Evolutionary conservation across 257 asterid species (phyloP).

Genomic region (Nicotiana benthamiana): DNA sequence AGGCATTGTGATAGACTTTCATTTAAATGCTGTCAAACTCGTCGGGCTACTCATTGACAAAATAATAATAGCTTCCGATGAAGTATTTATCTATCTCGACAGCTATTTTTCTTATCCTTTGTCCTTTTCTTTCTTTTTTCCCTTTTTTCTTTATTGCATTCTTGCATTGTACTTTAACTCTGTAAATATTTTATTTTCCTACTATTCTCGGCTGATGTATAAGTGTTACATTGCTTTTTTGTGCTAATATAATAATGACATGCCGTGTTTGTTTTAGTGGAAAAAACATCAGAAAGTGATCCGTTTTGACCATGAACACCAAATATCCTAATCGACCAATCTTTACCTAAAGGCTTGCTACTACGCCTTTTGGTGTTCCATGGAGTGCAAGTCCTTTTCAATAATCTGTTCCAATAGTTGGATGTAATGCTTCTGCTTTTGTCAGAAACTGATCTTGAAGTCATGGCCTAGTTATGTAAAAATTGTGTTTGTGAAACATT

Average conservation of each 20-base stretch:
- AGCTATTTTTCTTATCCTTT: neutral
- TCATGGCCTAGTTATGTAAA: too few relatives aligned
- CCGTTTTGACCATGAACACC: slow-evolving; percentile 50
- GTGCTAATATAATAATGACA: neutral
- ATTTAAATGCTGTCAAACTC: neutral
- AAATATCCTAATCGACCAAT: slow-evolving; percentile 50
- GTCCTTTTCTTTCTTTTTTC: neutral
- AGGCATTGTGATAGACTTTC: too few relatives aligned
- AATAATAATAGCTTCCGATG: neutral
- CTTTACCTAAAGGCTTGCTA: slow-evolving; percentile 46
- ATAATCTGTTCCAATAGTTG: slow-evolving; percentile 32
- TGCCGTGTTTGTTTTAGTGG: neutral
- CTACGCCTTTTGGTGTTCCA: slow-evolving; percentile 48
- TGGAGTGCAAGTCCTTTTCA: slow-evolving; percentile 44
- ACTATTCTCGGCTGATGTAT: neutral
- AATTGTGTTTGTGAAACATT: too few relatives aligned
- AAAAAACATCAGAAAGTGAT: slow-evolving; percentile 24
- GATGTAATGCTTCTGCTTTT: slow-evolving; percentile 23
- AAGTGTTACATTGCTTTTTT: neutral
- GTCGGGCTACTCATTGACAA: neutral
- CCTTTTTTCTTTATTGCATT: neutral
- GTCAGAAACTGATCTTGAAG: neutral
- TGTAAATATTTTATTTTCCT: neutral
- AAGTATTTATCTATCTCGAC: neutral
- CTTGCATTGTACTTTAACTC: neutral